phyloP scores from a whole-genome alignment of 192 early-diverging fungal species.

The Coemansia sp. region DNA sequence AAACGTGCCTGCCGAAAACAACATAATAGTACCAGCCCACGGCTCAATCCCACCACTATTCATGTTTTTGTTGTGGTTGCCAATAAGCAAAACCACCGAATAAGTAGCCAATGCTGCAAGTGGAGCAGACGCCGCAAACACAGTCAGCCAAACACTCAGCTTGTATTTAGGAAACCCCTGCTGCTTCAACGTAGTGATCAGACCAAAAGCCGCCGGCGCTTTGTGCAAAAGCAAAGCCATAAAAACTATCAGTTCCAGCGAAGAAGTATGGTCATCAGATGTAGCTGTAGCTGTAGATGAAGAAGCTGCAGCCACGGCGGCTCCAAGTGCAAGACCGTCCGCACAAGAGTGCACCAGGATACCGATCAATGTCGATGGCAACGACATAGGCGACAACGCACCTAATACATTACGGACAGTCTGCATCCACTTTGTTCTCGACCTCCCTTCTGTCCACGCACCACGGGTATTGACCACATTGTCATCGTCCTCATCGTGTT shows the following conservation, averaged over 20 bases:
- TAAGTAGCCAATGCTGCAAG: slow-evolving; percentile 69
- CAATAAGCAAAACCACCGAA: slow-evolving; percentile 24
- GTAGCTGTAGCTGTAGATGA: slow-evolving; percentile 17
- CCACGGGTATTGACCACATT: slow-evolving; percentile 4
- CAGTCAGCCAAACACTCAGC: slow-evolving; percentile 71
- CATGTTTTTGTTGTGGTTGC: background rate
- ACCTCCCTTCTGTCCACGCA: slow-evolving; percentile 20
- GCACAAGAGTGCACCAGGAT: slow-evolving; percentile 94
- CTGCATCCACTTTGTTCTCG: slow-evolving; percentile 42
- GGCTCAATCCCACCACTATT: slow-evolving; percentile 72
- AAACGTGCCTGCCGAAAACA: slow-evolving; percentile 91
- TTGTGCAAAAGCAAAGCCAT: slow-evolving; percentile 96
- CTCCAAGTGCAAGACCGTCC: slow-evolving; percentile 93
- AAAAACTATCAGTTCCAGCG: slow-evolving; percentile 74
- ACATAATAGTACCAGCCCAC: slow-evolving; percentile 63
- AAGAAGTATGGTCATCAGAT: slow-evolving; percentile 56
- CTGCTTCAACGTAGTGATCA: slow-evolving; percentile 82
- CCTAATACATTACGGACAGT: slow-evolving; percentile 13
- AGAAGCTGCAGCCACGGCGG: slow-evolving; percentile 65
- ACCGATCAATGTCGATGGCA: slow-evolving; percentile 77
- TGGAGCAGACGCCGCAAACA: slow-evolving; percentile 85
- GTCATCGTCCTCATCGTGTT: background rate
- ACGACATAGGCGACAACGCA: slow-evolving; percentile 41
- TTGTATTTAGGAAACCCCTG: slow-evolving; percentile 65
- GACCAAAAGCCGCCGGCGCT: slow-evolving; percentile 89